Conservation (phyloP, 176 grass and related monocot genomes). For the Aegilops bicornis region DNA sequence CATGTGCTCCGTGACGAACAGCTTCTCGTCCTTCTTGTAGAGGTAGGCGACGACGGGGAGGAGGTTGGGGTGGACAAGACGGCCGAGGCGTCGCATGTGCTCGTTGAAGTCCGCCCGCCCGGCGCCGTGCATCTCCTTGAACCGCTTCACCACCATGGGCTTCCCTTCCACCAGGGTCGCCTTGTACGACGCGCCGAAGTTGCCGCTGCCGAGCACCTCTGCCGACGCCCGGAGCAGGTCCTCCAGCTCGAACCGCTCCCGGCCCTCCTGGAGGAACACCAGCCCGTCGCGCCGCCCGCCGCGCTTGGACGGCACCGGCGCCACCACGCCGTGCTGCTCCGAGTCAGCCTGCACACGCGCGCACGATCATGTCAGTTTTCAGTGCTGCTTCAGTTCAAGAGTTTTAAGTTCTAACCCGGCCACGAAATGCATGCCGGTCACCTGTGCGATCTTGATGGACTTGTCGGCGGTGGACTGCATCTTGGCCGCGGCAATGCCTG, state of each 20-base stretch:
- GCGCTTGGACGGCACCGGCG: conserved; percentile 26
- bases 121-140: conserved; percentile 73
- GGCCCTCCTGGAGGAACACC: conserved; percentile 58
- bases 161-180: conserved; percentile 48
- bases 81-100: conserved; percentile 80
- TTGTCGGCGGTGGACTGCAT: conserved; percentile 3
- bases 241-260: conserved; percentile 65
- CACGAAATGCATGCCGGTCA: background rate
- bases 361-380: background rate
- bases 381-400: background rate
- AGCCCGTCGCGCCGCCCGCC: conserved; percentile 48
- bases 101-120: conserved; percentile 66
- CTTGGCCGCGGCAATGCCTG: conserved; percentile 13
- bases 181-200: conserved; percentile 92
- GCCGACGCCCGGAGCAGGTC: conserved; percentile 79
- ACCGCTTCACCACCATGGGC: conserved; percentile 84
- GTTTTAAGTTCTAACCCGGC: background rate
- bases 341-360: background rate
- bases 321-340: conserved; percentile 21
- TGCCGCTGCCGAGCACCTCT: conserved; percentile 85
- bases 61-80: conserved; percentile 75
- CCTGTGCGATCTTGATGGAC: conserved; percentile 41
- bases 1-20: conserved; percentile 72
- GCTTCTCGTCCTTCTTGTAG: conserved; percentile 92
- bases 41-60: conserved; percentile 82